phyloP scores from a whole-genome alignment of 2,329 filamentous ascomycete species.

The Ophiostoma triangulosporum region DNA sequence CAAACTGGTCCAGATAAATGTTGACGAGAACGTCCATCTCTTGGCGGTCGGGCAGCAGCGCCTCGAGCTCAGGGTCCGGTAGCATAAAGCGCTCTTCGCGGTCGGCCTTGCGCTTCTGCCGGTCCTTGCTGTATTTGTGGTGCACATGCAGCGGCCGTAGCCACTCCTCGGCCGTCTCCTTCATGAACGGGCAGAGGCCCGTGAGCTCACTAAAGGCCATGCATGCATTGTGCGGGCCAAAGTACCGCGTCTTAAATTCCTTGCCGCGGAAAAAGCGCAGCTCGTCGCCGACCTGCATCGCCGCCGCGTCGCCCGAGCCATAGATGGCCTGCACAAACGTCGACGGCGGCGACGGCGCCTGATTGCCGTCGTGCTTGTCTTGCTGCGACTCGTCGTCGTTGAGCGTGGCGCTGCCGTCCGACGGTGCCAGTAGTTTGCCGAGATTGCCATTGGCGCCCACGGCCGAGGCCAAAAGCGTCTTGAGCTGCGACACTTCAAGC shows the following conservation, averaged over 20 bases:
- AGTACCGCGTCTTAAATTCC: slow-evolving; percentile 47
- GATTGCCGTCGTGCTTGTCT: slow-evolving; percentile 12
- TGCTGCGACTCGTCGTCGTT: slow-evolving; percentile 14
- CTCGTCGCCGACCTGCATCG: slow-evolving; percentile 25
- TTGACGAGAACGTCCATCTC: slow-evolving; percentile 22
- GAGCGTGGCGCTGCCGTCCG: slow-evolving; percentile 16
- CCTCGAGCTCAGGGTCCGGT: slow-evolving; percentile 36
- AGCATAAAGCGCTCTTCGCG: slow-evolving; percentile 35
- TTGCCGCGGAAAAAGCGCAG: slow-evolving; percentile 44
- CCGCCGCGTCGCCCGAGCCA: slow-evolving; percentile 26
- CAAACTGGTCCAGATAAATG: slow-evolving; percentile 25
- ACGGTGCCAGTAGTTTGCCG: slow-evolving; percentile 11
- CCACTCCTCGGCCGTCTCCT: slow-evolving; percentile 48
- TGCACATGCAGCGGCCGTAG: slow-evolving; percentile 43
- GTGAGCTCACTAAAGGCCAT: slow-evolving; percentile 46
- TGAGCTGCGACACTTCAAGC: slow-evolving; percentile 44
- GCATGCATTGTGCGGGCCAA: slow-evolving; percentile 46
- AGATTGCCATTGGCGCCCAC: slow-evolving; percentile 1
- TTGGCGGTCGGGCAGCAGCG: slow-evolving; percentile 25
- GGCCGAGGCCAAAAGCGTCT: slow-evolving; percentile 28
- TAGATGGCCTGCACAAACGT: slow-evolving; percentile 20
- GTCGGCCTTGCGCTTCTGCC: slow-evolving; percentile 37
- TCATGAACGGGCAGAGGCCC: slow-evolving; percentile 47
- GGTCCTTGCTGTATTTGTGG: slow-evolving; percentile 40
- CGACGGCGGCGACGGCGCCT: slow-evolving; percentile 12